Evolutionary conservation across 805 yeast species (phyloP), one percentile per base, ranked within the genome.

Genomic region (Metschnikowia kofuensis): DNA sequence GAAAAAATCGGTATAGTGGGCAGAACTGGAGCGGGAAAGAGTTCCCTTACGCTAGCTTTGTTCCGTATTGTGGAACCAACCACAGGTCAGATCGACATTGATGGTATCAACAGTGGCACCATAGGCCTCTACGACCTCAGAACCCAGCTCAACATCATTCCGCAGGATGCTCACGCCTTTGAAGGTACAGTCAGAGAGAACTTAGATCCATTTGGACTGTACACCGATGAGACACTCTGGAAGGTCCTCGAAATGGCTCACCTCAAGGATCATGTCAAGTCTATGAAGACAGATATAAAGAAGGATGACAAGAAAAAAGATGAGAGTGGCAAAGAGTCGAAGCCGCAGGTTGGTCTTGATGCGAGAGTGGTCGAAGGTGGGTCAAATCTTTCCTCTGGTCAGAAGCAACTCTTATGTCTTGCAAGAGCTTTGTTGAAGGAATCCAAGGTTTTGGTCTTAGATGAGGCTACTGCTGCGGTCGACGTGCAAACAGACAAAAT

Each of bases 391-490:
- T 82, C 84, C 12, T 74, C 82, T 44, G 77, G 80, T n/a, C 78
- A 74, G 70, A 75, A 64, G 63, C 76, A 70, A 56, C 81, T 64
- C 70, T 78, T 87, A 84, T 87, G 95, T 70, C 74, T 87, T 45
- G 90, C 92, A 0, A 74, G 96, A 63, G 94, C 91, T 1, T 69
- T 87, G 51, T 74, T 85, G 54, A 83, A 82, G 52, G 79, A 82
- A 51, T 69, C 75, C 4, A 67, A 69, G 41, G 77, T 87, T 37
- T 72, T 87, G 54, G 83, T 87, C 8, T 68, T 87, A 59, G 96
- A 87, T 66, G 96, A 87, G 67, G 95, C 95, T 11, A 87, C 96
- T 2, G 94, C 96, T 6, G 90, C 92, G 6, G 94, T 87, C 44
- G 96, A 87, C 67, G 91, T 87, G 35, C 89, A 86, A 62, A 87